Evolutionary conservation across 306 rosid genomes (phyloP).

Genomic region (Ochetophila trinervis): DNA sequence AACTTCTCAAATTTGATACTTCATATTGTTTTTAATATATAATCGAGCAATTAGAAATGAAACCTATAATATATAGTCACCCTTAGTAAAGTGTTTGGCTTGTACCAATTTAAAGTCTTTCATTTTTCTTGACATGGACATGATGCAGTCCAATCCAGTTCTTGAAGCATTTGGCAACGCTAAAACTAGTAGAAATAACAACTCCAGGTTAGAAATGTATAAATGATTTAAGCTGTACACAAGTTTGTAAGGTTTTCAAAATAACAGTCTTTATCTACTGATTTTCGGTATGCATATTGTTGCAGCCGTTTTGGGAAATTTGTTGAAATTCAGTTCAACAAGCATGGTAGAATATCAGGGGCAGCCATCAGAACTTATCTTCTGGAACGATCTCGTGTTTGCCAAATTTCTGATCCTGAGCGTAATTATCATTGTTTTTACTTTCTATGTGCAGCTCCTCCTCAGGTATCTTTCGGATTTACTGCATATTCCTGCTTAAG

Average conservation of each 20-base stretch:
- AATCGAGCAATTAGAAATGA: neutral
- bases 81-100: neutral
- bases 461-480: constrained; percentile 48
- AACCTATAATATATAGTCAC: too few species aligned
- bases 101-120: neutral
- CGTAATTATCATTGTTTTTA: constrained; percentile 92
- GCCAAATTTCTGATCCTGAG: constrained; percentile 91
- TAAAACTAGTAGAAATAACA: constrained; percentile 82
- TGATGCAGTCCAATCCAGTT: constrained; percentile 90
- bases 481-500: constrained; percentile 16
- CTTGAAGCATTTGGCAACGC: constrained; percentile 98
- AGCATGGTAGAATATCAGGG: constrained; percentile 77
- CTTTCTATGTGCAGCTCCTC: constrained; percentile 86
- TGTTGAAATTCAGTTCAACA: constrained; percentile 85
- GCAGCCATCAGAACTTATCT: constrained; percentile 96
- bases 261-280: constrained; percentile 22
- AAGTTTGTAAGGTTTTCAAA: neutral
- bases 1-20: neutral
- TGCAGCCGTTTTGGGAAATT: constrained; percentile 95
- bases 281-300: constrained; percentile 31
- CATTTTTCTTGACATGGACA: constrained; percentile 7
- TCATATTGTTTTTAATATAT: neutral
- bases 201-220: constrained; percentile 67
- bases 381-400: constrained; percentile 89
- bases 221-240: too few species aligned